Percentiles rank a stretch among this genome's conserved stretches.
Conservation (phyloP, 2,329 filamentous ascomycete species). For the Botryotinia narcissicola region DNA sequence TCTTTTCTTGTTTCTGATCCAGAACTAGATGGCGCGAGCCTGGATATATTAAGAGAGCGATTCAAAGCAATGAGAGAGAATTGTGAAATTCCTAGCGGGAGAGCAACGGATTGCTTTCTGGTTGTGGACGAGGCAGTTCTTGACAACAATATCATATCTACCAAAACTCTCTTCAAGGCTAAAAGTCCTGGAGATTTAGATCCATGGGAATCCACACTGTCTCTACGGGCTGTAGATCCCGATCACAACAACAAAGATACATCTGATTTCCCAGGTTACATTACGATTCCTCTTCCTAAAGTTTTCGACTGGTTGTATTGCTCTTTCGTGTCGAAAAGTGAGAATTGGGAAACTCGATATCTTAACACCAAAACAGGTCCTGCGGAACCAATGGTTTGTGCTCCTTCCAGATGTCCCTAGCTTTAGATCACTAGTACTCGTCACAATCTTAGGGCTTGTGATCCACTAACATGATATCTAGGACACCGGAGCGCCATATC, state of each 20-base stretch:
- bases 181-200: background rate
- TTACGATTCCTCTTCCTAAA: constrained; percentile 19
- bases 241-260: background rate
- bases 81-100: background rate
- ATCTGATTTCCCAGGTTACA: background rate
- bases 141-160: background rate
- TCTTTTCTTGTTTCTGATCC: background rate
- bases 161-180: background rate
- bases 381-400: background rate
- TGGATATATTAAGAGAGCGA: background rate
- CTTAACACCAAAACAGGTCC: background rate
- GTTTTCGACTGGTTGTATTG: constrained; percentile 21
- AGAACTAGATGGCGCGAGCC: background rate
- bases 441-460: too few relatives aligned
- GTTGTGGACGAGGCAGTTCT: background rate
- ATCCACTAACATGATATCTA: background rate
- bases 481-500: background rate
- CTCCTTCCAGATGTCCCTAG: too few relatives aligned
- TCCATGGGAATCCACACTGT: background rate
- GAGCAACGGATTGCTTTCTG: background rate
- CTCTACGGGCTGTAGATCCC: background rate
- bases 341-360: constrained; percentile 20
- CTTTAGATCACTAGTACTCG: too few relatives aligned
- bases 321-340: constrained; percentile 8
- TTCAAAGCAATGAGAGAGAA: background rate